phyloP scores from a whole-genome alignment of 441 rosid species.

The Lepidium campestre region DNA sequence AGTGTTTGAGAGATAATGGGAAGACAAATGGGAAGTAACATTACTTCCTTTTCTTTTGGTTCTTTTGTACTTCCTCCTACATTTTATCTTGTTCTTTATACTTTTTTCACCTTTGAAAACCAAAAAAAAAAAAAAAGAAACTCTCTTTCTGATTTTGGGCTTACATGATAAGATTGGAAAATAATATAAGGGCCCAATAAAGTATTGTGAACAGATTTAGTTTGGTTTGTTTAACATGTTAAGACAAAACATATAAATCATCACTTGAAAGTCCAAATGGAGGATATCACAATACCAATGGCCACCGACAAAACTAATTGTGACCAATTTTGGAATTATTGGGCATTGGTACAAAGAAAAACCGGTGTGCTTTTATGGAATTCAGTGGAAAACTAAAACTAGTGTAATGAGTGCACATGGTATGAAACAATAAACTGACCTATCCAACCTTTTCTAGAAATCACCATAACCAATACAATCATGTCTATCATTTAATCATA shows the following conservation, averaged over 20 bases:
- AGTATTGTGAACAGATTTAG: background rate
- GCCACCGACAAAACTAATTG: background rate
- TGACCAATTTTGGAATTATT: background rate
- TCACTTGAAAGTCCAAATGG: too few species aligned
- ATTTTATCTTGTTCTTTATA: background rate
- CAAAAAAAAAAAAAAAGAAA: too few species aligned
- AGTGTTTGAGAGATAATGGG: background rate
- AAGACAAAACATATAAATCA: too few species aligned
- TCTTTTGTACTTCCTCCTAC: slow-evolving; percentile 3
- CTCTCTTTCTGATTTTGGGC: background rate
- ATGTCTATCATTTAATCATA: background rate
- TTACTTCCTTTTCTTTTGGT: slow-evolving; percentile 6
- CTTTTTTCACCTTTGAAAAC: background rate
- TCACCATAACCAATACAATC: slow-evolving; percentile 5
- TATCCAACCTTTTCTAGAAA: slow-evolving; percentile 8
- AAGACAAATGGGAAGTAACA: slow-evolving; percentile 17
- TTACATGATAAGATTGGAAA: background rate
- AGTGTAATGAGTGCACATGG: background rate
- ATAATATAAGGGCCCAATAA: background rate
- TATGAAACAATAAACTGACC: slow-evolving; percentile 11
- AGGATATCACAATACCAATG: background rate
- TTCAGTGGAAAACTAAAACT: too few species aligned
- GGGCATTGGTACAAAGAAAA: background rate
- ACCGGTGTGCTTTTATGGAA: background rate
- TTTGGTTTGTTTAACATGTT: too few species aligned